Percentiles rank a stretch among this genome's conserved stretches.
Evolutionary conservation across 148 eudicot species (phyloP).

Genomic region (Agrostemma githago): DNA sequence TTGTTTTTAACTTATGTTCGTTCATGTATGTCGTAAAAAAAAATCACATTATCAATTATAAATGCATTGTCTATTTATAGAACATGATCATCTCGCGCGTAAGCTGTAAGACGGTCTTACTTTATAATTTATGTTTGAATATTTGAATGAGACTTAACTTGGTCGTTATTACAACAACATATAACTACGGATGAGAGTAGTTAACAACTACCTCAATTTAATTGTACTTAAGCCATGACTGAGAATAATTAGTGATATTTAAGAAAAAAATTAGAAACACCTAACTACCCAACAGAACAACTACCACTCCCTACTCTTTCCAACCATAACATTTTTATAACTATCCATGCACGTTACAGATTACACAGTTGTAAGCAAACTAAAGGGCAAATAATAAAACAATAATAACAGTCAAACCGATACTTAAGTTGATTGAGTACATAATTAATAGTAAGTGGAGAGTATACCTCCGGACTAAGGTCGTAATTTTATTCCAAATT

Average conservation of each 20-base stretch:
- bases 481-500: neutral
- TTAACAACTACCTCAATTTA: too few relatives aligned
- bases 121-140: too few relatives aligned
- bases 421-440: neutral
- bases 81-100: too few relatives aligned
- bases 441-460: neutral
- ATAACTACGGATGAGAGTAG: neutral
- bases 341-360: constrained; percentile 15
- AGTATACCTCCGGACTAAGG: neutral
- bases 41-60: too few relatives aligned
- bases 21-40: too few relatives aligned
- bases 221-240: too few relatives aligned
- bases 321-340: neutral
- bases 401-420: neutral
- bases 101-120: too few relatives aligned
- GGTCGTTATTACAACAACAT: neutral
- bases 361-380: constrained; percentile 6
- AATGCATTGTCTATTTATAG: too few relatives aligned
- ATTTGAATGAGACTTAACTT: neutral
- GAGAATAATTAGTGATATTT: too few relatives aligned
- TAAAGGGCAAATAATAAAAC: constrained; percentile 1
- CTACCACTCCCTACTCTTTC: neutral
- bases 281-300: neutral
- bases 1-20: too few relatives aligned
- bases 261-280: neutral